Percentiles rank a stretch among this genome's conserved stretches.
Evolutionary conservation across 1,139 yeast genomes (phyloP).

Genomic region (Wickerhamomyces sp.): DNA sequence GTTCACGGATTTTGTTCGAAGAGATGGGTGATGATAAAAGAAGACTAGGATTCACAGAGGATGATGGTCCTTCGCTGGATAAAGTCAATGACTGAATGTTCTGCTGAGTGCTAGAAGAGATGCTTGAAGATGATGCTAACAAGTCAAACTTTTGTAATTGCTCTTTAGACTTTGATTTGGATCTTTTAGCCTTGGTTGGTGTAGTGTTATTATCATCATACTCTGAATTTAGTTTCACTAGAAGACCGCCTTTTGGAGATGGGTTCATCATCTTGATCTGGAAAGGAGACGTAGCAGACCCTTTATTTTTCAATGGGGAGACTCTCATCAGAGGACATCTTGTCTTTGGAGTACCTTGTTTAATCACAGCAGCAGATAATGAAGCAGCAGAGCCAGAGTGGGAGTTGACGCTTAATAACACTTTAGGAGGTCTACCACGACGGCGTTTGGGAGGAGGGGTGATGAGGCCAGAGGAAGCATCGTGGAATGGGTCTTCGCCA

Average conservation of each 20-base stretch:
- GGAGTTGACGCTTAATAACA: constrained; percentile 6
- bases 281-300: constrained; percentile 10
- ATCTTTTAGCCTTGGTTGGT: constrained; percentile 1
- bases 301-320: constrained; percentile 15
- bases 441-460: constrained; percentile 24
- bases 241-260: constrained; percentile 23
- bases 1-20: constrained; percentile 6
- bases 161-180: neutral
- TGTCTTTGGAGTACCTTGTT: constrained; percentile 24
- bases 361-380: constrained; percentile 23
- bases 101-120: constrained; percentile 14
- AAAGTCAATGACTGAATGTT: constrained; percentile 16
- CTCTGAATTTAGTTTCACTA: constrained; percentile 15
- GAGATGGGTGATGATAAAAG: constrained; percentile 23
- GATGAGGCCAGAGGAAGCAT: constrained; percentile 1
- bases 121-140: constrained; percentile 9
- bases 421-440: constrained; percentile 25
- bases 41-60: constrained; percentile 23
- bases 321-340: constrained; percentile 24
- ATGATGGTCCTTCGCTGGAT: constrained; percentile 1
- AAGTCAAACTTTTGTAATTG: too few species aligned
- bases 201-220: neutral
- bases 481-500: neutral
- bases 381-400: constrained; percentile 20
- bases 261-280: constrained; percentile 14